Evolutionary conservation across 108 stramenopile species (phyloP).

Genomic region (Nitzschia palea): DNA sequence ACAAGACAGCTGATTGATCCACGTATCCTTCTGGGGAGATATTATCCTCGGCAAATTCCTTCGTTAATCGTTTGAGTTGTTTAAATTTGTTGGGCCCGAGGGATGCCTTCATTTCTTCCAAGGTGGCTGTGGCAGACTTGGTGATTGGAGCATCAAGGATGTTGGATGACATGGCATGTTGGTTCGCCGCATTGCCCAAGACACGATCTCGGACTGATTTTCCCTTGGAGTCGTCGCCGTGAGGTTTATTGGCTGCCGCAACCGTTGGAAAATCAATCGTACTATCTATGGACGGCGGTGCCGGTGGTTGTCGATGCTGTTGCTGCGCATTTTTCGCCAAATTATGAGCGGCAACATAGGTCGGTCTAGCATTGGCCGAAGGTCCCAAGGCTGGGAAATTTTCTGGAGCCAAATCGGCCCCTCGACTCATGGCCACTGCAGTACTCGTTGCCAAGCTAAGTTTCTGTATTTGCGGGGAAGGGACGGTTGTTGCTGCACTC

Average conservation of each 20-base stretch:
- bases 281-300: constrained; percentile 37
- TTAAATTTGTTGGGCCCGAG: constrained; percentile 77
- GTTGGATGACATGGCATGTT: constrained; percentile 41
- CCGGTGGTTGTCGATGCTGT: constrained; percentile 5
- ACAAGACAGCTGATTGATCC: constrained; percentile 62
- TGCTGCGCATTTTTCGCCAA: constrained; percentile 16
- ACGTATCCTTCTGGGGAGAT: constrained; percentile 70
- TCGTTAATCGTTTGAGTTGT: constrained; percentile 68
- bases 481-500: not conserved
- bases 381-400: constrained; percentile 59
- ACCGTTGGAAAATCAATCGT: constrained; percentile 43
- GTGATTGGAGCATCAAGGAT: constrained; percentile 49
- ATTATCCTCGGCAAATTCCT: constrained; percentile 53
- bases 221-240: constrained; percentile 5
- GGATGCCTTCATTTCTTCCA: constrained; percentile 69
- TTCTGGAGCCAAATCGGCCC: constrained; percentile 28
- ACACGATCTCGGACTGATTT: constrained; percentile 24
- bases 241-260: constrained; percentile 32
- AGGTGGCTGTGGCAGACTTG: constrained; percentile 37
- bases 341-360: constrained; percentile 41
- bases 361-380: constrained; percentile 4
- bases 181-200: constrained; percentile 22
- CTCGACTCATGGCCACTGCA: constrained; percentile 18
- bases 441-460: constrained; percentile 1
- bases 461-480: not conserved